These are phyloP conservation scores for Candida montana DNA, from an alignment of 805 yeast genomes.

Conservation along the genomic window DNA sequence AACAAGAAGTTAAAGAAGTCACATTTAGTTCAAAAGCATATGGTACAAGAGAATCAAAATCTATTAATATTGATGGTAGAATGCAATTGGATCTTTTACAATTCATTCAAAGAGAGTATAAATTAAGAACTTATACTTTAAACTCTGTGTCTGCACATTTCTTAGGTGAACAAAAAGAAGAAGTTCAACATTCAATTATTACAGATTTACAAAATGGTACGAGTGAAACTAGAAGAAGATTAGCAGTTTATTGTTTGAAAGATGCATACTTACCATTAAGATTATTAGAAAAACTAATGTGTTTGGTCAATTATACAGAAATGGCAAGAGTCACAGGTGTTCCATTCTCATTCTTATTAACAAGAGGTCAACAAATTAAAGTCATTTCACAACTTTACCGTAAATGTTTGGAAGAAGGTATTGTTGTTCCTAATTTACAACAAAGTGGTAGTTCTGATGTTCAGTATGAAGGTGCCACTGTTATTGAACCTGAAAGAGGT, in stretches of 20 bases:
- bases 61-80: slow-evolving; percentile 90
- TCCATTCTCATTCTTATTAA: slow-evolving; percentile 81
- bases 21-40: slow-evolving; percentile 91
- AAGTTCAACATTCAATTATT: slow-evolving; percentile 94
- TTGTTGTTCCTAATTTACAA: slow-evolving; percentile 87
- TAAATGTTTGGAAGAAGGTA: slow-evolving; percentile 80
- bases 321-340: slow-evolving; percentile 99
- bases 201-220: slow-evolving; percentile 92
- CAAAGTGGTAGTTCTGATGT: slow-evolving; percentile 78
- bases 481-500: slow-evolving; percentile 93
- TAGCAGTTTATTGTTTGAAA: slow-evolving; percentile 95
- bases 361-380: slow-evolving; percentile 97
- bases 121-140: slow-evolving; percentile 87
- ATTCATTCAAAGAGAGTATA: slow-evolving; percentile 90
- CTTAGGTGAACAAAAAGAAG: slow-evolving; percentile 93
- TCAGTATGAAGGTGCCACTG: slow-evolving; percentile 97
- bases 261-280: slow-evolving; percentile 93
- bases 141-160: slow-evolving; percentile 95
- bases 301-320: slow-evolving; percentile 93
- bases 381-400: slow-evolving; percentile 93
- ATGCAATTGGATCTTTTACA: slow-evolving; percentile 91
- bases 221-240: slow-evolving; percentile 84
- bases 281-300: slow-evolving; percentile 88
- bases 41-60: slow-evolving; percentile 92
- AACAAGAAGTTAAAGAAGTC: slow-evolving; percentile 76